Percentiles rank a stretch among this genome's conserved stretches.
Conservation (phyloP, 2,329 filamentous ascomycete species). For the Cercospora zeina region DNA sequence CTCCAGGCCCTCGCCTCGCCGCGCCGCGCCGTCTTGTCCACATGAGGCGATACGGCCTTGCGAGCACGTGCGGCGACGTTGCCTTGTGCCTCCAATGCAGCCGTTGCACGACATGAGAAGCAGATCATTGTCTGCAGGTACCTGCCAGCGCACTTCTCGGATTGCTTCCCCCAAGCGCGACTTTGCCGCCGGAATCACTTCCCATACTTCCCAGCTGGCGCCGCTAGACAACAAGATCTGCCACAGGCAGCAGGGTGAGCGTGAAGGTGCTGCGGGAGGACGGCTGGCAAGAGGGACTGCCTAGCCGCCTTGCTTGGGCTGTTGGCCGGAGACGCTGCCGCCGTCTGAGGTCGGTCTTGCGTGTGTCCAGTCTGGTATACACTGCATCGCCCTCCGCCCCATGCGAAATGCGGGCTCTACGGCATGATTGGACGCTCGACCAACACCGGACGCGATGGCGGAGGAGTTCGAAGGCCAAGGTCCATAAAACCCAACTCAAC, state of each 20-base stretch:
- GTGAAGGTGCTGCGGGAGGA: slow-evolving; percentile 10
- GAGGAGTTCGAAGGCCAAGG: neutral
- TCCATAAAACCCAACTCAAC: neutral
- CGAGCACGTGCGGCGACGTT: neutral
- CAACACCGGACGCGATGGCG: too few relatives aligned
- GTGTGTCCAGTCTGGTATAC: neutral
- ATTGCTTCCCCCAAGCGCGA: slow-evolving; percentile 25
- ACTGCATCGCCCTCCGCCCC: too few relatives aligned
- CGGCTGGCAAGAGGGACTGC: neutral
- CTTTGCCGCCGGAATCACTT: slow-evolving; percentile 28
- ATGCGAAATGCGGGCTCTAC: too few relatives aligned
- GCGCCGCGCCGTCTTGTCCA: neutral
- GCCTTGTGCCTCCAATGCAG: slow-evolving; percentile 3
- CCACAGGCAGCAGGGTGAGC: slow-evolving; percentile 15
- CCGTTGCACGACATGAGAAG: slow-evolving; percentile 21
- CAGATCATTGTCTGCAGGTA: slow-evolving; percentile 31
- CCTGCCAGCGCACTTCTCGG: slow-evolving; percentile 26
- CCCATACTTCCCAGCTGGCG: slow-evolving; percentile 23
- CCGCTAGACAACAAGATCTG: slow-evolving; percentile 24
- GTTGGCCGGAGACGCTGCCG: neutral
- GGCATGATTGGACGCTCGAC: too few relatives aligned
- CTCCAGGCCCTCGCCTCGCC: too few relatives aligned
- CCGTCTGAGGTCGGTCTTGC: neutral
- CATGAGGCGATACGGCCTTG: neutral
- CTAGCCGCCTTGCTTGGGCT: neutral